These are phyloP conservation scores for Hypericum perforatum DNA, from an alignment of 345 rosid genomes.

Conservation along the genomic window DNA sequence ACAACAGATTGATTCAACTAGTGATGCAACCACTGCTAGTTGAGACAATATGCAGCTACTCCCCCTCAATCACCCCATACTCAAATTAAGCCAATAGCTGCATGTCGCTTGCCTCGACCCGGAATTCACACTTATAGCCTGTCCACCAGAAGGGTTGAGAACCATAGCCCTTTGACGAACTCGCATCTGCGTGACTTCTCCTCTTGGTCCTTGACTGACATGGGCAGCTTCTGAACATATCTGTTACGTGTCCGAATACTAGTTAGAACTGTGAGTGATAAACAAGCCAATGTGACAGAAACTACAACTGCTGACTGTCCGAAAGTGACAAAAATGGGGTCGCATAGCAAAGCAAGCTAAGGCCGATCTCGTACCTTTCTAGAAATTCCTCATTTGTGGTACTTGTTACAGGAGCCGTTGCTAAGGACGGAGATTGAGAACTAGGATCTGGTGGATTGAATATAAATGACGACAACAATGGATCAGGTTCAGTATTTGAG, in stretches of 20 bases:
- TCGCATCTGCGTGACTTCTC: conserved; percentile 39
- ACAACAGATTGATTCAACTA: conserved; percentile 9
- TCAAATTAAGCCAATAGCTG: conserved; percentile 9
- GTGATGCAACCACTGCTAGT: conserved; percentile 15
- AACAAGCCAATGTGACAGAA: background rate
- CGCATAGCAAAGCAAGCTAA: background rate
- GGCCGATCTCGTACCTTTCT: conserved; percentile 27
- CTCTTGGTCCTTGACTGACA: conserved; percentile 43
- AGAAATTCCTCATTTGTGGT: conserved; percentile 23
- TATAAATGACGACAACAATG: conserved; percentile 59
- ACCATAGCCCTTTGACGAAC: conserved; percentile 40
- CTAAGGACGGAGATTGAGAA: conserved; percentile 20
- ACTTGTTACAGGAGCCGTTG: conserved; percentile 23
- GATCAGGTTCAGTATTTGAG: conserved; percentile 29
- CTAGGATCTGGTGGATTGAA: conserved; percentile 26
- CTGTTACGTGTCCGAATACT: conserved; percentile 20
- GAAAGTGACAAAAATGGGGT: background rate
- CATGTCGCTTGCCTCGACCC: conserved; percentile 6
- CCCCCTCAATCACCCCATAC: conserved; percentile 9
- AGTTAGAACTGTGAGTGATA: conserved; percentile 10
- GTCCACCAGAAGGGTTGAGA: conserved; percentile 43
- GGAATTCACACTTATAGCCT: conserved; percentile 15
- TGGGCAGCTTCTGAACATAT: conserved; percentile 13
- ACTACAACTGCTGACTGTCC: too few species aligned
- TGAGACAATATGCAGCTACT: conserved; percentile 3